A percentile compares a stretch with the other conserved stretches of the same genome.
Evolutionary conservation across 2,329 filamentous ascomycete genomes (phyloP).

Genomic region (Penicillium sp.): DNA sequence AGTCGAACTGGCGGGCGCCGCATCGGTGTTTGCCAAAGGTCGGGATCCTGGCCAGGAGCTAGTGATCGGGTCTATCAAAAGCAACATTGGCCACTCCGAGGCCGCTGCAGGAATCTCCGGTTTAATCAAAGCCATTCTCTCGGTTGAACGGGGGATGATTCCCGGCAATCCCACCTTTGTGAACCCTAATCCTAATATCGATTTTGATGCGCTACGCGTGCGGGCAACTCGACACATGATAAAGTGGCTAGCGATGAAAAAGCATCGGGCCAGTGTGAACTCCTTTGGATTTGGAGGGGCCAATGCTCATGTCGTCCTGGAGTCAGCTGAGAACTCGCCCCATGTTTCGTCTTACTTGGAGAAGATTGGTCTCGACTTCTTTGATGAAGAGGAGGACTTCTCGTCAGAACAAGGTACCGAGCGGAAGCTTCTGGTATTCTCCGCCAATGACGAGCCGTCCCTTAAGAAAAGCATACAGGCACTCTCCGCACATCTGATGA

Average conservation of each 20-base stretch:
- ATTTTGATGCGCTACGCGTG: neutral
- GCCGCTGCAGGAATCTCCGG: neutral
- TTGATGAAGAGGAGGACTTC: neutral
- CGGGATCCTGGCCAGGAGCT: neutral
- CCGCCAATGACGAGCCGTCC: too few species aligned
- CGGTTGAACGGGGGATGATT: neutral
- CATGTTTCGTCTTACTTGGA: too few species aligned
- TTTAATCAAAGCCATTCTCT: neutral
- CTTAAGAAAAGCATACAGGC: too few species aligned
- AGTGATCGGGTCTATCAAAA: neutral
- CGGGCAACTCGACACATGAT: neutral
- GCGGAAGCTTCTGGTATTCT: too few species aligned
- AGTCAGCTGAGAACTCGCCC: neutral
- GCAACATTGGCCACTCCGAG: neutral
- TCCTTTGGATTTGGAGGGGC: slow-evolving; percentile 22
- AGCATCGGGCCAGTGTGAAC: slow-evolving; percentile 17
- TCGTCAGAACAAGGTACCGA: too few species aligned
- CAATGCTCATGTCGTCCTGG: slow-evolving; percentile 15
- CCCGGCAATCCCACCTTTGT: neutral
- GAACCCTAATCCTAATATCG: neutral
- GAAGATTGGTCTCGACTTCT: neutral
- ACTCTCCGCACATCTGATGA: too few species aligned
- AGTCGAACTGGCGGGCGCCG: neutral
- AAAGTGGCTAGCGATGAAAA: neutral
- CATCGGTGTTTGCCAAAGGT: neutral